Conservation (phyloP, 2,329 filamentous ascomycete genomes). For the Paradendryphiella salina region DNA sequence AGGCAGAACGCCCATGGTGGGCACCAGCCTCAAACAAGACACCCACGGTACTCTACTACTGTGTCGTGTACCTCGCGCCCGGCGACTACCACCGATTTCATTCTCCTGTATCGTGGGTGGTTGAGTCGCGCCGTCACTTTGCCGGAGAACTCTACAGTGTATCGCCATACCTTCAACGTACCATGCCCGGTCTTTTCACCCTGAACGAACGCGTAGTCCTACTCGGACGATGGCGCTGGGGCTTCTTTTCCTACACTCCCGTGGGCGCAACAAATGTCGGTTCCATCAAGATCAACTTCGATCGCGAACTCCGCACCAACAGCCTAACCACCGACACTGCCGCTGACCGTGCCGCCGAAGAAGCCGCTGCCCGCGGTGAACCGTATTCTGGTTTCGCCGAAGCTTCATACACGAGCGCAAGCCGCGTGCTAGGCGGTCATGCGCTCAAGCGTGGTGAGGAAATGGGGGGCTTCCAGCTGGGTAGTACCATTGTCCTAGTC, state of each 20-base stretch:
- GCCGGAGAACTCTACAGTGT: constrained; percentile 95
- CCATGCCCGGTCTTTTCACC: constrained; percentile 90
- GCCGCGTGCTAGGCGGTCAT: constrained; percentile 76
- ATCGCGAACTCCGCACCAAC: constrained; percentile 90
- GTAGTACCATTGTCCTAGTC: constrained; percentile 91
- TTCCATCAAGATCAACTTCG: constrained; percentile 96
- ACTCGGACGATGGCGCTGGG: constrained; percentile 91
- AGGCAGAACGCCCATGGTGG: constrained; percentile 58
- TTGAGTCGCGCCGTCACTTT: constrained; percentile 92
- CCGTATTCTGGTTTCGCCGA: constrained; percentile 89
- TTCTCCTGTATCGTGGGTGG: constrained; percentile 92
- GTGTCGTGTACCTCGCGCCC: constrained; percentile 91
- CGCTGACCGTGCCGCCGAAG: constrained; percentile 81
- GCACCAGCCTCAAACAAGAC: constrained; percentile 46
- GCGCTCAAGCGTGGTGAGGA: constrained; percentile 86
- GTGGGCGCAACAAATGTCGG: constrained; percentile 98
- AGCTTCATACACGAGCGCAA: constrained; percentile 82
- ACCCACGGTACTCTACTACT: constrained; percentile 81
- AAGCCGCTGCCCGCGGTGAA: constrained; percentile 75
- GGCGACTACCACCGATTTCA: constrained; percentile 99
- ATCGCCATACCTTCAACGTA: constrained; percentile 90
- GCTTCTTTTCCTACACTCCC: constrained; percentile 94
- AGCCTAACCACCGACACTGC: constrained; percentile 89
- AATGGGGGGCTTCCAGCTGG: constrained; percentile 97
- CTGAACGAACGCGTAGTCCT: constrained; percentile 95